These are phyloP conservation scores for Ampelocalamus luodianensis DNA, from an alignment of 176 grass and related monocot genomes.

Conservation along the genomic window DNA sequence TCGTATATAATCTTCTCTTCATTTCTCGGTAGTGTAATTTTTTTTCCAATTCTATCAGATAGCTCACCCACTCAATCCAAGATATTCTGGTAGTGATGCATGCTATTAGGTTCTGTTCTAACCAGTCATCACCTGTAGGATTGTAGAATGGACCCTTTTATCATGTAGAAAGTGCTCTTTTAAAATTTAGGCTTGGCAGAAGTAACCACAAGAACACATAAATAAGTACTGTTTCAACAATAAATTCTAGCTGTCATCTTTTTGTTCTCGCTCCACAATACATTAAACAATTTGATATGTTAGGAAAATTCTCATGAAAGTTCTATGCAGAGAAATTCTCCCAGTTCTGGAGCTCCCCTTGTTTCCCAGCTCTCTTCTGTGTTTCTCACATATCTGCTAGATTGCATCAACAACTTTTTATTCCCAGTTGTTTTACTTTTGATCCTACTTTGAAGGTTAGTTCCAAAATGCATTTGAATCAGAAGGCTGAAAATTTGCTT, in stretches of 20 bases:
- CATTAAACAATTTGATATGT: conserved; percentile 33
- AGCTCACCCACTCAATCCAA: conserved; percentile 15
- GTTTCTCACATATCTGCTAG: conserved; percentile 35
- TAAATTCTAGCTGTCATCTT: conserved; percentile 19
- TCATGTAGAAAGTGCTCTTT: conserved; percentile 18
- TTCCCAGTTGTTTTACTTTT: conserved; percentile 39
- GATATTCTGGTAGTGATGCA: conserved; percentile 16
- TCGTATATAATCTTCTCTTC: not conserved
- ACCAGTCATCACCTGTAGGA: not conserved
- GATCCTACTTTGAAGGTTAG: conserved; percentile 53
- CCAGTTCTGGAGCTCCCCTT: conserved; percentile 31
- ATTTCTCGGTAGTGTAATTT: not conserved
- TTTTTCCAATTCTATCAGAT: conserved; percentile 15
- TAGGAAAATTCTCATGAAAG: conserved; percentile 17
- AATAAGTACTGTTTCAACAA: conserved; percentile 21
- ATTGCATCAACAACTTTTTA: conserved; percentile 44
- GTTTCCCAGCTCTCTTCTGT: conserved; percentile 25
- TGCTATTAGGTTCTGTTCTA: not conserved
- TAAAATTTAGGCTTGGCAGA: not conserved
- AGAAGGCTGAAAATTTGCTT: conserved; percentile 73
- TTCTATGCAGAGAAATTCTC: not conserved
- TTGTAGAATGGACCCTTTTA: not conserved
- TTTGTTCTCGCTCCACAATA: conserved; percentile 13
- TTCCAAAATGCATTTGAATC: conserved; percentile 46
- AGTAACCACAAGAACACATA: conserved; percentile 30